Evolutionary conservation across 169 alveolate species (phyloP).

Genomic region (Sarcocystis neurona): DNA sequence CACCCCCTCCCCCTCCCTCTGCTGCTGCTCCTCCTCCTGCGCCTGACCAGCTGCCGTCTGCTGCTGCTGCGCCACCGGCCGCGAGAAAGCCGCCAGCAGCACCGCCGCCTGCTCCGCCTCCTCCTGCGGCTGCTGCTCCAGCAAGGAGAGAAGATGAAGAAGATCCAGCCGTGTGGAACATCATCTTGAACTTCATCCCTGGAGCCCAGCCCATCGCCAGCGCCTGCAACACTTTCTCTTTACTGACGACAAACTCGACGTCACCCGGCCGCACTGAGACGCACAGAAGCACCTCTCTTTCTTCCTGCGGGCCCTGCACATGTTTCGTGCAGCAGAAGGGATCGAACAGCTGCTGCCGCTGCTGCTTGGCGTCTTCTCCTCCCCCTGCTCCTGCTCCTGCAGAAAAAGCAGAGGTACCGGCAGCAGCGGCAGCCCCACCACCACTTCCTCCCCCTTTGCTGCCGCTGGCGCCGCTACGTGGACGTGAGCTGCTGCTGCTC

Average conservation of each 20-base stretch:
- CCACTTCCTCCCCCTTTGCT: background rate
- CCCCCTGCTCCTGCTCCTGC: too few relatives aligned
- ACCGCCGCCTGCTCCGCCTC: background rate
- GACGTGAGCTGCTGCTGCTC: background rate
- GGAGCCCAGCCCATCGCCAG: constrained; percentile 32
- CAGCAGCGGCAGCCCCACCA: too few relatives aligned
- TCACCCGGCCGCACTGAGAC: constrained; percentile 35
- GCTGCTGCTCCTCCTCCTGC: background rate
- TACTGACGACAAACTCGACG: background rate
- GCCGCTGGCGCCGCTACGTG: background rate
- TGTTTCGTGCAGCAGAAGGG: too few relatives aligned
- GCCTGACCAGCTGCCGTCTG: background rate
- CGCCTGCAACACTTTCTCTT: constrained; percentile 33
- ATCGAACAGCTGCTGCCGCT: too few relatives aligned
- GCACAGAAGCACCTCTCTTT: constrained; percentile 26
- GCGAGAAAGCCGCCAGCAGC: background rate
- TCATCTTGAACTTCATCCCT: constrained; percentile 51
- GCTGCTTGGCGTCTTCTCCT: too few relatives aligned
- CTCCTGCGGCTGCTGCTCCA: background rate
- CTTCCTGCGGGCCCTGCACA: constrained; percentile 25
- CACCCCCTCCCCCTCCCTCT: background rate
- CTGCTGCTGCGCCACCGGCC: background rate
- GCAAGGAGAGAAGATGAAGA: background rate
- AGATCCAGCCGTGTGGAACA: constrained; percentile 20
- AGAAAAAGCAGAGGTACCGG: too few relatives aligned